Evolutionary conservation across 108 stramenopile species (phyloP), one percentile per base, ranked within the genome.

Genomic region (Cyclotella choctawhatcheeana): DNA sequence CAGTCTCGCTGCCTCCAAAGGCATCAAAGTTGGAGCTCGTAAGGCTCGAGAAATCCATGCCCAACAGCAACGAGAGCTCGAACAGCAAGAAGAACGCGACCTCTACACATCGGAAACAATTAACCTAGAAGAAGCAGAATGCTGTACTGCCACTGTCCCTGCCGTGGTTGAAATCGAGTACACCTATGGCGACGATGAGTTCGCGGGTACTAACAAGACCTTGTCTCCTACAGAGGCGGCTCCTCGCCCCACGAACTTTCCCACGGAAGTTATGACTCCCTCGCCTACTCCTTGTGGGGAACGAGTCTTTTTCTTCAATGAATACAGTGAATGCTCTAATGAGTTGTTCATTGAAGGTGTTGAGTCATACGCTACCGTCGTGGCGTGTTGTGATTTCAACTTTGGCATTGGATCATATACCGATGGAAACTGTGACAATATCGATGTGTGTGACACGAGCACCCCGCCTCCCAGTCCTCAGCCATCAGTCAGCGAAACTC

Each of bases 31-130:
- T n/a, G 47, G 47, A n/a, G 8, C 47, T 48, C 47, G 47, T n/a
- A 48, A 48, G 4, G 4, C 47, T n/a, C 55, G n/a, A 56, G 3
- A 56, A 13, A 30, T 30, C 30, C 51, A 40, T n/a, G 37, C 37
- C 6, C 8, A 40, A 12, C 51, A 18, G 24, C 51, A 52, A 22
- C 51, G 1, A 52, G n/a, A 18, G 1, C 10, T 13, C 7, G 55
- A 1, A 14, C 8, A 56, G 2, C 55, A 56, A 18, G 10, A 3
- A 27, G 29, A 56, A 13, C 55, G 55, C 3, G 55, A 56, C 31
- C 55, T 56, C 2, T 56, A 30, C 30, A 30, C 55, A 12, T 56
- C 55, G 29, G 55, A 56, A 30, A 56, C 55, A 27, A 56, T 56
- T 30, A 30, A 27, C 10, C 12, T 56, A 14, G 55, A 56, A 17